Conservation (phyloP, 805 yeast genomes). For the Tetrapisispora taiwanensis region DNA sequence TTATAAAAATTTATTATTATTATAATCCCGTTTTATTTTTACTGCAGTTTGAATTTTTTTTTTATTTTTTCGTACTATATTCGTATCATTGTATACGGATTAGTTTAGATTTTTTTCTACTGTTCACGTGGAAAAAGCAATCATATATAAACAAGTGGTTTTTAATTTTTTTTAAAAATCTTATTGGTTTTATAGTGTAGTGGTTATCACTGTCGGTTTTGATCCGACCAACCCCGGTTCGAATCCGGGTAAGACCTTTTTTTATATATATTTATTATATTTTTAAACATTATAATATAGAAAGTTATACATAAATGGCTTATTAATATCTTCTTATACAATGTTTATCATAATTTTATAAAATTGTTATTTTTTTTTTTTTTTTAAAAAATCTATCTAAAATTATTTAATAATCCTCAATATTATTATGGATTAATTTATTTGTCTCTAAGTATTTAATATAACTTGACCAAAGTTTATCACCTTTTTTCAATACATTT, state of each 20-base stretch:
- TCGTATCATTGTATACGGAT: no score
- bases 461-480: conserved; percentile 42
- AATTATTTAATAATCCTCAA: conserved; percentile 12
- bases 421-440: conserved; percentile 22
- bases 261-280: conserved; percentile 6
- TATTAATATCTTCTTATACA: not conserved
- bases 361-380: not conserved
- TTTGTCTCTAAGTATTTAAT: conserved; percentile 33
- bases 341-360: not conserved
- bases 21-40: no score
- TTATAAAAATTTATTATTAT: no score
- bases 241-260: conserved; percentile 72
- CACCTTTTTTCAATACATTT: conserved; percentile 36
- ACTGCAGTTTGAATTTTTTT: no score
- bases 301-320: not conserved
- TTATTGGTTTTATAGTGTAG: conserved; percentile 46
- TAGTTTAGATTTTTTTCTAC: no score
- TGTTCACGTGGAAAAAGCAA: not conserved
- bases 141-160: not conserved
- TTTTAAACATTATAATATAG: not conserved
- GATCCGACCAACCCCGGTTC: conserved; percentile 79
- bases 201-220: conserved; percentile 75
- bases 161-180: not conserved
- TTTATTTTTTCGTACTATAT: no score
- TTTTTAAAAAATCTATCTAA: no score